phyloP scores from a whole-genome alignment of 2,329 filamentous ascomycete species.

The Didymella pinodella region DNA sequence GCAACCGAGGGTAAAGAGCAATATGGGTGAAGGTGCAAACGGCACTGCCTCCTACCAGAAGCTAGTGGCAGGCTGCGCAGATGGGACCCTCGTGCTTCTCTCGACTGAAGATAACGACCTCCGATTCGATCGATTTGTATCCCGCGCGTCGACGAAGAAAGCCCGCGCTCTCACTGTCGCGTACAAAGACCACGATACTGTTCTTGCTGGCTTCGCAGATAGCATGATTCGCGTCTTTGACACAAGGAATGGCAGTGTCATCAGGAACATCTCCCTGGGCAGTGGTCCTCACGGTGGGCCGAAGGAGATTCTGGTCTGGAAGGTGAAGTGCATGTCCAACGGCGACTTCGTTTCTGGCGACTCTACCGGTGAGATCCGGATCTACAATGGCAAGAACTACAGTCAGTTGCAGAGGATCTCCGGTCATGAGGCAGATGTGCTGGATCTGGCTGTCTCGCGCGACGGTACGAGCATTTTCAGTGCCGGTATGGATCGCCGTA shows the following conservation, averaged over 20 bases:
- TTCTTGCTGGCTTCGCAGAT: conserved; percentile 94
- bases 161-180: conserved; percentile 88
- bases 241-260: conserved; percentile 75
- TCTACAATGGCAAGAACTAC: conserved; percentile 94
- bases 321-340: conserved; percentile 84
- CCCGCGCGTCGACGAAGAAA: conserved; percentile 80
- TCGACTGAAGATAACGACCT: conserved; percentile 86
- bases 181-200: conserved; percentile 83
- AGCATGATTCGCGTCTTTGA: conserved; percentile 93
- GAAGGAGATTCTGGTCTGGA: conserved; percentile 91
- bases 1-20: conserved; percentile 69
- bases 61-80: conserved; percentile 87
- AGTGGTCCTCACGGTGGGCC: conserved; percentile 77
- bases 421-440: conserved; percentile 86
- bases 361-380: conserved; percentile 89
- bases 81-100: conserved; percentile 87
- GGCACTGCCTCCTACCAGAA: conserved; percentile 57
- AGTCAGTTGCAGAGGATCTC: conserved; percentile 86
- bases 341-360: conserved; percentile 95
- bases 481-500: conserved; percentile 89
- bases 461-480: conserved; percentile 86
- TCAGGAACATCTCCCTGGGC: conserved; percentile 86
- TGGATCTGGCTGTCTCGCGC: conserved; percentile 82
- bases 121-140: conserved; percentile 77
- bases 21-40: conserved; percentile 22